Evolutionary conservation across 1,284 basidiomycete species (phyloP), one percentile per base, ranked within the genome.

Genomic region (Moesziomyces antarcticus): DNA sequence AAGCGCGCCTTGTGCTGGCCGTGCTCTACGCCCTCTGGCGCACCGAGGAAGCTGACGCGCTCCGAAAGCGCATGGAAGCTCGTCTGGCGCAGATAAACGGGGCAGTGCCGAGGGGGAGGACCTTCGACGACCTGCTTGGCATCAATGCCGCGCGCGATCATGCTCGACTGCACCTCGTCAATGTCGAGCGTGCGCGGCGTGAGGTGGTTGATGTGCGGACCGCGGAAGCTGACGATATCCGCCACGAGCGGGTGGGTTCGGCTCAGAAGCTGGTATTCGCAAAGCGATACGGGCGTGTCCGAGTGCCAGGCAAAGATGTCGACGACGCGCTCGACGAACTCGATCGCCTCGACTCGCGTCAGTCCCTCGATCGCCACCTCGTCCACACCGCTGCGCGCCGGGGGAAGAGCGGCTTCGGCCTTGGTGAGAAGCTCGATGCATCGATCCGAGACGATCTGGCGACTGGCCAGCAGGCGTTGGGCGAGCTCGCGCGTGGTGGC

Each of bases 201-300:
- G n/a, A 86, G 77, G 67, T 86, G 86, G 62, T 86, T 86, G 77
- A 86, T 86, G 63, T 86, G 86, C 13, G 85, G 85, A 20, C 85
- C 85, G 37, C 78, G 73, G 78, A 86, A 86, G 16, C 81, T 82
- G 13, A 79, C 84, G 46, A 86, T 85, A 64, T 86, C 86, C 10
- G 86, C 86, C 4, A 86, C 79, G 6, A 86, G 71, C 1, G 85
- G 80, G 56, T 85, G 85, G 5, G 76, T 77, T 3, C 40, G 57
- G n/a, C 79, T 77, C 55, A 86, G 77, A 52, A 74, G 57, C 10
- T 75, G 61, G 63, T 86, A 86, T 35, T 77, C 71, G 9, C 69
- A 71, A 37, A 77, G 63, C 18, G 75, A 62, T 16, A 86, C 85
- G 20, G 81, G 71, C 5, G 85, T 84, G 18, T 68, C 66, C 35